Conservation (phyloP, 2,329 filamentous ascomycete species). For the Ophiostoma tasmaniense region DNA sequence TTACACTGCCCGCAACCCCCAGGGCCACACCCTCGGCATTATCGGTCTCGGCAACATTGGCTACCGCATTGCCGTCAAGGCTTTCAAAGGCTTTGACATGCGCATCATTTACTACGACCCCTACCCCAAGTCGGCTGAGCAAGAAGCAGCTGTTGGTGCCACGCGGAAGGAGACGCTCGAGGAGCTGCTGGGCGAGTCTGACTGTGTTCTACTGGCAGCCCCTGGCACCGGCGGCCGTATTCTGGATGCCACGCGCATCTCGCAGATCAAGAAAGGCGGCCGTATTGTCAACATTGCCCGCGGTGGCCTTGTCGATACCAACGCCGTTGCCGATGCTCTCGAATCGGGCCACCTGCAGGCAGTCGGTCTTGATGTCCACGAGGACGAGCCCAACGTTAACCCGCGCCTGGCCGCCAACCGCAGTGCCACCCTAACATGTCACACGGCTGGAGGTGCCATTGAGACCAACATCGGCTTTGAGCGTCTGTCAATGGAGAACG, state of each 20-base stretch:
- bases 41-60: conserved; percentile 52
- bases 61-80: conserved; percentile 46
- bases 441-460: conserved; percentile 47
- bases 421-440: conserved; percentile 35
- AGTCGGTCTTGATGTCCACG: conserved; percentile 44
- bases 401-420: conserved; percentile 41
- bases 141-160: conserved; percentile 35
- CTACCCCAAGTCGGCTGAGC: conserved; percentile 29
- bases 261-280: conserved; percentile 40
- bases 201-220: conserved; percentile 45
- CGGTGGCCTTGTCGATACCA: conserved; percentile 27
- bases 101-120: conserved; percentile 47
- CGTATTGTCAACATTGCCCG: conserved; percentile 53
- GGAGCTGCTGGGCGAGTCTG: conserved; percentile 36
- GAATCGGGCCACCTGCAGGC: conserved; percentile 32
- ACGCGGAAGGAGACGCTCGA: conserved; percentile 37
- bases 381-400: conserved; percentile 37
- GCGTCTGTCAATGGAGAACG: conserved; percentile 45
- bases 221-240: conserved; percentile 39
- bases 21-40: conserved; percentile 45
- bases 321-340: conserved; percentile 46
- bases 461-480: conserved; percentile 48
- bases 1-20: conserved; percentile 47
- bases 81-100: conserved; percentile 46
- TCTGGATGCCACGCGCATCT: conserved; percentile 32